A percentile compares a stretch with the other conserved stretches of the same genome.
Conservation (phyloP, 1,139 yeast species). For the Cylindricascospora bacillispora region DNA sequence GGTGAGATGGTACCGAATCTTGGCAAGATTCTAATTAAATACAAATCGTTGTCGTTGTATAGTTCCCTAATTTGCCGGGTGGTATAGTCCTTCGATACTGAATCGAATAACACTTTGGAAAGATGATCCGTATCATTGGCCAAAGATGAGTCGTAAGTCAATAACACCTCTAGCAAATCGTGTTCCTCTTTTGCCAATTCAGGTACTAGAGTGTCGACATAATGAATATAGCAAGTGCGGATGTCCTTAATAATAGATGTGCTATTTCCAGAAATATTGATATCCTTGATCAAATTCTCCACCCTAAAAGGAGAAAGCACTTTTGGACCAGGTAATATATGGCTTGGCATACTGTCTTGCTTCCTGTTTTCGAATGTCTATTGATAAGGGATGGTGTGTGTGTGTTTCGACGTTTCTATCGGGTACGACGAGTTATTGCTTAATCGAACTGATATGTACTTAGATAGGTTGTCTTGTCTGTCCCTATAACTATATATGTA, state of each 20-base stretch:
- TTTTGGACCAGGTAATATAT: slow-evolving; percentile 71
- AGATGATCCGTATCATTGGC: slow-evolving; percentile 38
- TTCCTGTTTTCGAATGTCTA: too few relatives aligned
- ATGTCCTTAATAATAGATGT: slow-evolving; percentile 49
- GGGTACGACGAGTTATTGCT: too few relatives aligned
- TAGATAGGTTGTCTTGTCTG: too few relatives aligned
- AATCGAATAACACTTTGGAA: slow-evolving; percentile 36
- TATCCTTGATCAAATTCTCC: slow-evolving; percentile 54
- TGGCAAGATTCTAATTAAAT: slow-evolving; percentile 69
- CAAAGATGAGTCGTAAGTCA: slow-evolving; percentile 63
- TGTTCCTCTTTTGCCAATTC: slow-evolving; percentile 29
- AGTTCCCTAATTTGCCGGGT: too few relatives aligned
- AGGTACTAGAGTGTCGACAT: slow-evolving; percentile 45
- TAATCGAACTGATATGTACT: too few relatives aligned
- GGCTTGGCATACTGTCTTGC: neutral
- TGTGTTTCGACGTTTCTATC: too few relatives aligned
- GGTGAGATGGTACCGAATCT: slow-evolving; percentile 96
- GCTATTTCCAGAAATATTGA: slow-evolving; percentile 46
- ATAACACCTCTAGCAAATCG: slow-evolving; percentile 45
- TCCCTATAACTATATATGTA: too few relatives aligned
- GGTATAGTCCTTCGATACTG: slow-evolving; percentile 22
- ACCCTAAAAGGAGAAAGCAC: slow-evolving; percentile 85
- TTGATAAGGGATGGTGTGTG: too few relatives aligned
- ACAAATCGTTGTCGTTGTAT: slow-evolving; percentile 32
- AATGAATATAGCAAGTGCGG: slow-evolving; percentile 70